A percentile compares a stretch with the other conserved stretches of the same genome.
These are phyloP conservation scores for Gloeostereum incarnatum DNA, from an alignment of 768 basidiomycete species.

Conservation along the genomic window DNA sequence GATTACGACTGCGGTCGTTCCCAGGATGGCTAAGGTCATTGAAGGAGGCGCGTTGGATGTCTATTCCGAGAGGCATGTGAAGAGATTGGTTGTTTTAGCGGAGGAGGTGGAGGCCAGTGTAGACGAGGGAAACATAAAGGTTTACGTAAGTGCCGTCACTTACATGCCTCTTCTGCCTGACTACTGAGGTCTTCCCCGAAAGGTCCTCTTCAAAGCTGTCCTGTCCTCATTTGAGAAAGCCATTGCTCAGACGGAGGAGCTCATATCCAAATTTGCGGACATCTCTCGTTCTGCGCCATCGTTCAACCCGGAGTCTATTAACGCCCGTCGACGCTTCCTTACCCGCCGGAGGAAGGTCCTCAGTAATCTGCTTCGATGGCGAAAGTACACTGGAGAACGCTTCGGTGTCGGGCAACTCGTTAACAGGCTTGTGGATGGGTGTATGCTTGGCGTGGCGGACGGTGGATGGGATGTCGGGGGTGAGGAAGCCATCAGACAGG, in stretches of 20 bases:
- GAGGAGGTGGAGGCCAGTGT: constrained; percentile 78
- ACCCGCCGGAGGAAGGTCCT: constrained; percentile 63
- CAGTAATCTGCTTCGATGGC: constrained; percentile 65
- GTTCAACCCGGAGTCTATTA: constrained; percentile 72
- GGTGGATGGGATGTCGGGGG: constrained; percentile 88
- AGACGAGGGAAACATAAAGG: constrained; percentile 51
- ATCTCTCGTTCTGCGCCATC: constrained; percentile 21
- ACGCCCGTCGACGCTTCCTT: constrained; percentile 64
- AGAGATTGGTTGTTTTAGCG: constrained; percentile 58
- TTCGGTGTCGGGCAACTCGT: constrained; percentile 48
- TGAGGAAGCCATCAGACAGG: constrained; percentile 51
- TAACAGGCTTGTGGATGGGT: constrained; percentile 44
- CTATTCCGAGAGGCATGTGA: constrained; percentile 58
- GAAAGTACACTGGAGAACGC: constrained; percentile 57
- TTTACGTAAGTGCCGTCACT: constrained; percentile 38
- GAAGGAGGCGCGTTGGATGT: constrained; percentile 77
- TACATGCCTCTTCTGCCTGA: not conserved
- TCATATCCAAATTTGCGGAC: constrained; percentile 41
- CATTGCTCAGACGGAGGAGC: constrained; percentile 37
- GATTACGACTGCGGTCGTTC: constrained; percentile 77
- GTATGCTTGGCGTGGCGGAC: constrained; percentile 57
- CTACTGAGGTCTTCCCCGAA: not conserved
- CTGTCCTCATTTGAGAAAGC: constrained; percentile 43
- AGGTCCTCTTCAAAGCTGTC: constrained; percentile 54
- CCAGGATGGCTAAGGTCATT: constrained; percentile 64